These are phyloP conservation scores for Alloascoidea africana DNA, from an alignment of 805 yeast genomes.

Conservation along the genomic window DNA sequence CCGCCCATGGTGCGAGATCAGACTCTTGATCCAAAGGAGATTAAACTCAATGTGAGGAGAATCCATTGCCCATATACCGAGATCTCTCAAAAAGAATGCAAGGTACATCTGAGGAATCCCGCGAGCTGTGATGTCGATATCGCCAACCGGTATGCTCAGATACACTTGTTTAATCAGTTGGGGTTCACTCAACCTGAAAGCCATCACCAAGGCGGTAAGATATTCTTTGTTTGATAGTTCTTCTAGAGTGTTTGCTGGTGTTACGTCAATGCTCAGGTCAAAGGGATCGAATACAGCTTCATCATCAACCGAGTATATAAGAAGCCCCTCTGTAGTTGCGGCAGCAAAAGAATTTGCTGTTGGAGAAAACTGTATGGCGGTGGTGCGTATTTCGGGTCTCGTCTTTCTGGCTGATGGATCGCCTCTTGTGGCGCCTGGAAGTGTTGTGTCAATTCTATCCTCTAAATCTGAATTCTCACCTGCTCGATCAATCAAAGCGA, in stretches of 20 bases:
- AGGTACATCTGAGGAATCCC: conserved; percentile 70
- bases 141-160: conserved; percentile 57
- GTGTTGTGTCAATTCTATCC: conserved; percentile 54
- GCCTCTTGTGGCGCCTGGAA: conserved; percentile 82
- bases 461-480: conserved; percentile 82
- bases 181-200: conserved; percentile 80
- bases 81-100: conserved; percentile 46
- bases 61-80: conserved; percentile 51
- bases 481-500: conserved; percentile 66
- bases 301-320: conserved; percentile 69
- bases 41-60: conserved; percentile 79
- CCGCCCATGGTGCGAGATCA: conserved; percentile 63
- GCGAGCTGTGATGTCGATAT: conserved; percentile 49
- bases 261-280: conserved; percentile 84
- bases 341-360: conserved; percentile 85
- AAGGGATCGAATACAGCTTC: conserved; percentile 78
- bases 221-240: conserved; percentile 43
- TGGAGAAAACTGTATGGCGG: conserved; percentile 72
- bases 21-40: conserved; percentile 61
- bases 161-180: conserved; percentile 58
- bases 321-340: conserved; percentile 87
- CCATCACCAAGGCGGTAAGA: conserved; percentile 75
- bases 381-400: conserved; percentile 74
- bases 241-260: conserved; percentile 61
- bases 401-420: conserved; percentile 65